Conservation (phyloP, 2,329 filamentous ascomycete species). For the Pseudocercospora cruenta region DNA sequence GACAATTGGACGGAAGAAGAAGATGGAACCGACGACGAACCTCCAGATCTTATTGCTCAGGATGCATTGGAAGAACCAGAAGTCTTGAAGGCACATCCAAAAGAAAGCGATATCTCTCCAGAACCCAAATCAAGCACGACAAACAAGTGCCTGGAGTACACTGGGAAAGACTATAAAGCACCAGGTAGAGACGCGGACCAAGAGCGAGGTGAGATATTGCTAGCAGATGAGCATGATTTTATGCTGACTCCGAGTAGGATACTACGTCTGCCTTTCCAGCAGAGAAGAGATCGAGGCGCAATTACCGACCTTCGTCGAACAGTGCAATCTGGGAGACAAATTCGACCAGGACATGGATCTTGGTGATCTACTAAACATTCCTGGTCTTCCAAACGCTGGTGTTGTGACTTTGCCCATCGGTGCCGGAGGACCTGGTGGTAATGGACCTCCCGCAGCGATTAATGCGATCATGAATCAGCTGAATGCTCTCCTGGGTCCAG, state of each 20-base stretch:
- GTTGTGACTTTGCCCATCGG: neutral
- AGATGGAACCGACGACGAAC: slow-evolving; percentile 7
- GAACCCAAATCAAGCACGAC: neutral
- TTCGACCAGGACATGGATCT: slow-evolving; percentile 7
- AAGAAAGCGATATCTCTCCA: neutral
- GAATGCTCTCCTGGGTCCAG: neutral
- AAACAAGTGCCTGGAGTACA: slow-evolving; percentile 2
- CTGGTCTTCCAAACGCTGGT: neutral
- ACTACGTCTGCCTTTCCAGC: slow-evolving; percentile 19
- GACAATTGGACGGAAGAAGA: slow-evolving; percentile 18
- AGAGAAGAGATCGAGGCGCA: slow-evolving; percentile 15
- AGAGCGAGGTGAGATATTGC: neutral
- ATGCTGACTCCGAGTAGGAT: slow-evolving; percentile 14
- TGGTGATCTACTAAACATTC: neutral
- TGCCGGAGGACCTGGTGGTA: neutral
- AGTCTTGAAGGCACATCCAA: neutral
- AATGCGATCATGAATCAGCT: slow-evolving; percentile 1
- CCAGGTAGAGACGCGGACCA: neutral
- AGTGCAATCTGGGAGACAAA: slow-evolving; percentile 17
- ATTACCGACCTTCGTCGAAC: slow-evolving; percentile 20
- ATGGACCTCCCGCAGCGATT: neutral
- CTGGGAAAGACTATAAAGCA: slow-evolving; percentile 6
- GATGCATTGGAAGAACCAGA: neutral
- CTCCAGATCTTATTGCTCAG: slow-evolving; percentile 12
- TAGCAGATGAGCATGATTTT: neutral